Base-by-base conservation (phyloP, 441 rosid genomes). In the Pelargonium fulgidum region DNA sequence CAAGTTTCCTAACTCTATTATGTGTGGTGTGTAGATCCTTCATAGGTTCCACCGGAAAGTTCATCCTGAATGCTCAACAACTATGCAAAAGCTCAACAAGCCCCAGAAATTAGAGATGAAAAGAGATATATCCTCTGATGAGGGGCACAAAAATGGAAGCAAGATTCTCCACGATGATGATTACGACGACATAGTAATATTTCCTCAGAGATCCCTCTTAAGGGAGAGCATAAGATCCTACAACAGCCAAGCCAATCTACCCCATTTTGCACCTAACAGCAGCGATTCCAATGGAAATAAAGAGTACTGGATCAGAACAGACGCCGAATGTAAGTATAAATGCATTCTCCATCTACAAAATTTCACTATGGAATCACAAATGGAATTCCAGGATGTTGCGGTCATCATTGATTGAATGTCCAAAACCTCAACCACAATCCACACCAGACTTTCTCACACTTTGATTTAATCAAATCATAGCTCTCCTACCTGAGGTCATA, bases 261-360 rank as follows among this genome's bases (percentile, higher is more conserved):
- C 86, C 45, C 85, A 85, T 9, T 75, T 71, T 74, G 72, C 64
- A 54, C 68, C 82, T 62, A 70, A 67, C 7, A 80, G 83, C 73
- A 73, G 79, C 66, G 91, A 85, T 54, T 82, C 90, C 22, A 85
- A 81, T 42, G 90, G 84, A 33, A 85, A 83, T 82, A 77, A 85
- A 78, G 96, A 90, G 78, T 83, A 77, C 80, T 90, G 96, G 96
- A 85, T 88, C 78, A 90, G 82, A 77, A 86, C 96, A 48, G 96
- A 89, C 29, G 90, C 88, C 50, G 89, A 90, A 67, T 90, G 96
- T 90, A 88, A 86, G 93, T 85, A 77, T 58, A 13, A 56, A 47
- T 64, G 4, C 29, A 64, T 5, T 41, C 22, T 16, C 22, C 61
- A 17, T 54, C 9, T 17, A 10, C 61, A 54, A 54, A 54, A 54